Percentiles rank a stretch among this genome's conserved stretches.
Evolutionary conservation across 2,329 filamentous ascomycete genomes (phyloP).

Genomic region (Fusarium buxicola): DNA sequence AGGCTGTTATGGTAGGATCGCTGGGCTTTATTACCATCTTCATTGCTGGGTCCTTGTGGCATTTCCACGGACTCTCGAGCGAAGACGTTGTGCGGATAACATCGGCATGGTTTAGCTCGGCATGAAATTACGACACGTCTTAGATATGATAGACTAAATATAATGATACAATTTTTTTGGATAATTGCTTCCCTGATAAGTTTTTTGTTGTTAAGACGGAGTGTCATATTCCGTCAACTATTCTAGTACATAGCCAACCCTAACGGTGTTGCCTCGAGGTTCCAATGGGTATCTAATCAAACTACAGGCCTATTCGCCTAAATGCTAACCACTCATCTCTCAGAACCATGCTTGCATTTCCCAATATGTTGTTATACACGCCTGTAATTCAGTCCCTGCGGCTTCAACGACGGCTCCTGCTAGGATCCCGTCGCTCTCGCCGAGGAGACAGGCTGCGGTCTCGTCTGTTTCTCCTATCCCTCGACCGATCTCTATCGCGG

Average conservation of each 20-base stretch:
- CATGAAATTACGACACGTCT: constrained; percentile 23
- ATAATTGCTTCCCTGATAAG: background rate
- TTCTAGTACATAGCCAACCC: background rate
- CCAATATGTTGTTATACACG: background rate
- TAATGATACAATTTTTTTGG: constrained; percentile 33
- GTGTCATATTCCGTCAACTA: background rate
- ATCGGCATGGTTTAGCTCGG: constrained; percentile 40
- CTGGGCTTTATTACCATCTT: constrained; percentile 45
- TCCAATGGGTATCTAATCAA: constrained; percentile 37
- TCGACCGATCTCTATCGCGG: constrained; percentile 34
- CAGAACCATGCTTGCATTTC: background rate
- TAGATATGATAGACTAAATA: constrained; percentile 33
- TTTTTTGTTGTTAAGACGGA: too few relatives aligned
- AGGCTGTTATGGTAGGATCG: constrained; percentile 38
- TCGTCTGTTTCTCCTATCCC: constrained; percentile 42
- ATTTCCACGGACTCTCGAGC: constrained; percentile 36
- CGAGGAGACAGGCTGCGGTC: constrained; percentile 50
- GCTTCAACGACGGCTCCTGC: constrained; percentile 56
- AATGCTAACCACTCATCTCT: background rate
- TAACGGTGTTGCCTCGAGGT: background rate
- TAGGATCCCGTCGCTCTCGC: constrained; percentile 53
- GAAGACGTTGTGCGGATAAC: constrained; percentile 33
- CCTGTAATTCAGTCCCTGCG: constrained; percentile 47
- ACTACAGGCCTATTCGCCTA: background rate
- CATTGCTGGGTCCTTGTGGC: constrained; percentile 44